Conservation (phyloP, 768 basidiomycete genomes). For the Stropharia rugosoannulata region DNA sequence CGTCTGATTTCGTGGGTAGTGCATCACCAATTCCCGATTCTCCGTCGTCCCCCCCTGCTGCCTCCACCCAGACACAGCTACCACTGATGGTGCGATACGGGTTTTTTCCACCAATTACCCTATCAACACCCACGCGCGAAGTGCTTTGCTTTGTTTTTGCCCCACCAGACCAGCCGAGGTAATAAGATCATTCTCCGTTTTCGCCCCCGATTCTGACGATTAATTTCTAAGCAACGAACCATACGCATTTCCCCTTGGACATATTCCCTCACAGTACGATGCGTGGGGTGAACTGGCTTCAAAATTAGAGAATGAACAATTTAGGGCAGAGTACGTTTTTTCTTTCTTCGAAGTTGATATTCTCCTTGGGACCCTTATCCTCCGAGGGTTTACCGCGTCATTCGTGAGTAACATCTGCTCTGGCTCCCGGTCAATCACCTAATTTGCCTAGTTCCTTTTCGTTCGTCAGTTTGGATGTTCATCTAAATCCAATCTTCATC, state of each 20-base stretch:
- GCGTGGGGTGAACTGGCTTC: constrained; percentile 76
- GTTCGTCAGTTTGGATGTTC: constrained; percentile 11
- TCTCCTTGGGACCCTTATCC: constrained; percentile 22
- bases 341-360: constrained; percentile 20
- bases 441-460: constrained; percentile 10
- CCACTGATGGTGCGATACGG: constrained; percentile 48
- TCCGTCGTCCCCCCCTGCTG: constrained; percentile 18
- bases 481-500: constrained; percentile 18
- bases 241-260: constrained; percentile 31
- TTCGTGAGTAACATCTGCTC: constrained; percentile 8
- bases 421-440: constrained; percentile 6
- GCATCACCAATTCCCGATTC: constrained; percentile 24
- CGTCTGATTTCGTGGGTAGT: constrained; percentile 14
- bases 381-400: constrained; percentile 17
- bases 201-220: constrained; percentile 9
- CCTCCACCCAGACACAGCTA: constrained; percentile 22
- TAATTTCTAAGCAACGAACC: constrained; percentile 35
- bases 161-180: constrained; percentile 60
- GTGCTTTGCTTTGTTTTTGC: constrained; percentile 74
- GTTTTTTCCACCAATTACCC: constrained; percentile 51
- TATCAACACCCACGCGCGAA: constrained; percentile 61
- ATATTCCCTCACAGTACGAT: constrained; percentile 51
- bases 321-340: constrained; percentile 79
- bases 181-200: constrained; percentile 26
- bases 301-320: constrained; percentile 69